Conservation (phyloP, 2,329 filamentous ascomycete genomes). For the Fusarium sp. region DNA sequence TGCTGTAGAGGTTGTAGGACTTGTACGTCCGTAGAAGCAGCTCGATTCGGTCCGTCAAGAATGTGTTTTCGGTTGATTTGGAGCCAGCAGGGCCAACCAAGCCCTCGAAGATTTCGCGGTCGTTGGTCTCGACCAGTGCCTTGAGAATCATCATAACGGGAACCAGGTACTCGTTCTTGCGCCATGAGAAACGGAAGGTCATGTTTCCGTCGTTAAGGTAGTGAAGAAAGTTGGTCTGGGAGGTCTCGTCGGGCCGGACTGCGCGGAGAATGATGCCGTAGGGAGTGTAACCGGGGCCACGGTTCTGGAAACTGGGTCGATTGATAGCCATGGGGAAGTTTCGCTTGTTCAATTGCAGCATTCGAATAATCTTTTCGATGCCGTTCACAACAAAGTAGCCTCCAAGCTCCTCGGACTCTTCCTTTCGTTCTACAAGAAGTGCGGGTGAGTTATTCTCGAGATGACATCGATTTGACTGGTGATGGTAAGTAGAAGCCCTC, state of each 20-base stretch:
- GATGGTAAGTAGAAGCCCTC: constrained; percentile 25
- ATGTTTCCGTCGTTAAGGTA: constrained; percentile 96
- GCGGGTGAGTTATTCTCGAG: constrained; percentile 86
- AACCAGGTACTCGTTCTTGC: constrained; percentile 96
- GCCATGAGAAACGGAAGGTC: constrained; percentile 97
- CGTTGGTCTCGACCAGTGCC: constrained; percentile 93
- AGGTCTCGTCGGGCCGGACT: constrained; percentile 96
- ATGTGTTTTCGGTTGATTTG: constrained; percentile 84
- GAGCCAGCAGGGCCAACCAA: constrained; percentile 81
- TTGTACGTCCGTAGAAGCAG: constrained; percentile 93
- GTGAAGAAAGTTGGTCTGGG: constrained; percentile 95
- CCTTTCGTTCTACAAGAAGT: constrained; percentile 83
- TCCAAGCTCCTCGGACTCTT: constrained; percentile 95
- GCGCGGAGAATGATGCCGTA: constrained; percentile 92
- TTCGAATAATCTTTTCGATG: constrained; percentile 94
- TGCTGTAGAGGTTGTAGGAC: constrained; percentile 83
- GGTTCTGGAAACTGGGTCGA: constrained; percentile 86
- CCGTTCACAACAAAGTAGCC: constrained; percentile 99
- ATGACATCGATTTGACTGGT: constrained; percentile 86
- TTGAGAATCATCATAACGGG: constrained; percentile 97
- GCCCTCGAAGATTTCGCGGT: constrained; percentile 95
- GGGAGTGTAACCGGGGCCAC: constrained; percentile 86
- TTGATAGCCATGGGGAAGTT: constrained; percentile 97
- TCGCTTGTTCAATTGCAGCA: constrained; percentile 87
- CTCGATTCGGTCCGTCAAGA: constrained; percentile 94